Percentiles rank a stretch among this genome's conserved stretches.
Conservation (phyloP, 257 asterid species). For the Vinca minor region DNA sequence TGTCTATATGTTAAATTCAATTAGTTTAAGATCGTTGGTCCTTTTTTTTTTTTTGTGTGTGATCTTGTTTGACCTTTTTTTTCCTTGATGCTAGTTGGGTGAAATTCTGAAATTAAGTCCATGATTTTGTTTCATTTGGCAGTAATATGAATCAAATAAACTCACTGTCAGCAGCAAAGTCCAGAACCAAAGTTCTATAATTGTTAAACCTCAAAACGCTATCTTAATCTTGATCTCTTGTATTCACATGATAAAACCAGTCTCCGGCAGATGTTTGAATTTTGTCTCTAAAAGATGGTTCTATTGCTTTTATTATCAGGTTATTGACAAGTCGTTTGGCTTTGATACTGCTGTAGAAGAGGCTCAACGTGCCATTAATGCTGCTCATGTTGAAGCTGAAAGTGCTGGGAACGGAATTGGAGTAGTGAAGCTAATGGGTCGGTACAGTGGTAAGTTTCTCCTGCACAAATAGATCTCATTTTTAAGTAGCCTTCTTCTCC, state of each 20-base stretch:
- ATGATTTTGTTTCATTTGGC: background rate
- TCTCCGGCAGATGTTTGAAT: conserved; percentile 11
- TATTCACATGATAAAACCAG: background rate
- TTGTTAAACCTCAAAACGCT: background rate
- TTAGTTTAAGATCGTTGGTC: background rate
- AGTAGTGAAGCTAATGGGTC: conserved; percentile 93
- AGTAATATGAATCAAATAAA: background rate
- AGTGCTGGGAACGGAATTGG: conserved; percentile 94
- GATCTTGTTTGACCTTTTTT: background rate
- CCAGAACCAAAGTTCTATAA: background rate
- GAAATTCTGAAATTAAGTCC: background rate
- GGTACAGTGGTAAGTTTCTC: conserved; percentile 62
- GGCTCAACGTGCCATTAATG: conserved; percentile 96
- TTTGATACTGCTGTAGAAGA: conserved; percentile 93
- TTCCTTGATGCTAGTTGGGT: background rate
- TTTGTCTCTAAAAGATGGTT: background rate
- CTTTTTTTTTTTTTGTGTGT: background rate
- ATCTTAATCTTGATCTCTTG: conserved; percentile 5
- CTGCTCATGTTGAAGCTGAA: conserved; percentile 92
- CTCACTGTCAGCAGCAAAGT: background rate
- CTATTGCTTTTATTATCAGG: conserved; percentile 36
- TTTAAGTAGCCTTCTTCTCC: background rate
- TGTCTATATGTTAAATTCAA: conserved; percentile 2
- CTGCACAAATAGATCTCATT: background rate
- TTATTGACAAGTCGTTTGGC: conserved; percentile 85